These are phyloP conservation scores for Camelina neglecta DNA, from an alignment of 345 rosid genomes.

Conservation along the genomic window DNA sequence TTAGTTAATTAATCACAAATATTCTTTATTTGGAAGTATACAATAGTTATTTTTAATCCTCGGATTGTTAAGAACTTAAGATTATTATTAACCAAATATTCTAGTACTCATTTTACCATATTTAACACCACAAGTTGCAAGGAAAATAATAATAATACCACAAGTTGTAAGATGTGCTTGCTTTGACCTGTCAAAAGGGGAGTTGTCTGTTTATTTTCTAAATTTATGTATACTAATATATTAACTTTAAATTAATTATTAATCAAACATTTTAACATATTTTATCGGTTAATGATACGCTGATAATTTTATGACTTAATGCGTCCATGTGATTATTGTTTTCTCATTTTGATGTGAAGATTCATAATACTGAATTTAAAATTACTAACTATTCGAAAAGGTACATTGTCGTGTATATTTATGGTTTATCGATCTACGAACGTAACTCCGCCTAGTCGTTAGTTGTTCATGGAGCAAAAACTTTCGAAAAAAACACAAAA, in stretches of 20 bases:
- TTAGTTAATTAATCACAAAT: constrained; percentile 16
- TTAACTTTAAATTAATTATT: background rate
- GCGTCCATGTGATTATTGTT: background rate
- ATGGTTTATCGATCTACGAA: background rate
- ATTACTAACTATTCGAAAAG: background rate
- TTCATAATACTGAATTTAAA: background rate
- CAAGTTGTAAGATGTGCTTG: constrained; percentile 28
- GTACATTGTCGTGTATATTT: background rate
- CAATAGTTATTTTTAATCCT: constrained; percentile 16
- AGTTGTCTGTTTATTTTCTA: background rate
- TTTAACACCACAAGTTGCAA: constrained; percentile 9
- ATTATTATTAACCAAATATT: too few species aligned
- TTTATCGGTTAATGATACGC: background rate
- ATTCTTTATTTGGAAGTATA: background rate
- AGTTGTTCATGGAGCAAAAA: background rate
- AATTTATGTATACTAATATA: background rate
- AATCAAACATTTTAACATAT: background rate
- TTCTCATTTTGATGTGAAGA: background rate
- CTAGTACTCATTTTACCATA: constrained; percentile 24
- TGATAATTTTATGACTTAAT: constrained; percentile 1
- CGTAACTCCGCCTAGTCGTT: background rate
- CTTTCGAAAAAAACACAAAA: background rate
- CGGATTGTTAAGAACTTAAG: background rate
- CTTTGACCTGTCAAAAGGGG: constrained; percentile 6
- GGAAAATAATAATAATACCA: background rate